Evolutionary conservation across 768 basidiomycete genomes (phyloP), one percentile per base, ranked within the genome.

Genomic region (Lactifluus piperatus): DNA sequence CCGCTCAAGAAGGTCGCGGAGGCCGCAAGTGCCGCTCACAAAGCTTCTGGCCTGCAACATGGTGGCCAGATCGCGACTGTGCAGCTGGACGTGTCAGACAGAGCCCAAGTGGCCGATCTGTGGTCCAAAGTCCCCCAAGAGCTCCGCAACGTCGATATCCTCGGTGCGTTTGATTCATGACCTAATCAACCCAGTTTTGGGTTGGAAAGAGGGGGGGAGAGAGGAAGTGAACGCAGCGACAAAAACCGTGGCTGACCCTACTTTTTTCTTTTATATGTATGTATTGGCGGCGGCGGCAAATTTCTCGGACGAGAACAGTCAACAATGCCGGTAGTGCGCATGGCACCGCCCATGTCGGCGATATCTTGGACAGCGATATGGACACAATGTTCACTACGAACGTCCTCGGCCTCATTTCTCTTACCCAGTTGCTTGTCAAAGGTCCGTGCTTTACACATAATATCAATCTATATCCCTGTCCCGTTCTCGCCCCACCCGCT

Each of bases 271-370:
- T 13, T 16, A 18, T 39, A 9, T 20, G 4, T n/a, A 4, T n/a
- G n/a, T n/a, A n/a, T n/a, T n/a, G n/a, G n/a, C n/a, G n/a, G n/a
- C n/a, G n/a, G n/a, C n/a, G n/a, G n/a, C n/a, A n/a, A n/a, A n/a
- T 20, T 16, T 1, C 22, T 20, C 43, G 20, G 5, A 22, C n/a
- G 24, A n/a, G 18, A 30, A 27, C 32, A 54, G 84, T 86, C 45
- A 86, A 85, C 69, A 86, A 86, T 65, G 94, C 97, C 36, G 95
- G 97, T 30, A 92, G 86, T 66, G 97, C 97, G 30, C 79, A 85
- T 41, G 97, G 97, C 13, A 72, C 85, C 13, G 97, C 97, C 62
- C 83, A 82, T 43, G 84, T 97, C 37, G 97, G 97, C 6, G 82
- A 85, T 65, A 84, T 93, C 66, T 75, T 82, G 14, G 82, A 88